phyloP scores from a whole-genome alignment of 306 rosid species.

The Fragaria vesca region DNA sequence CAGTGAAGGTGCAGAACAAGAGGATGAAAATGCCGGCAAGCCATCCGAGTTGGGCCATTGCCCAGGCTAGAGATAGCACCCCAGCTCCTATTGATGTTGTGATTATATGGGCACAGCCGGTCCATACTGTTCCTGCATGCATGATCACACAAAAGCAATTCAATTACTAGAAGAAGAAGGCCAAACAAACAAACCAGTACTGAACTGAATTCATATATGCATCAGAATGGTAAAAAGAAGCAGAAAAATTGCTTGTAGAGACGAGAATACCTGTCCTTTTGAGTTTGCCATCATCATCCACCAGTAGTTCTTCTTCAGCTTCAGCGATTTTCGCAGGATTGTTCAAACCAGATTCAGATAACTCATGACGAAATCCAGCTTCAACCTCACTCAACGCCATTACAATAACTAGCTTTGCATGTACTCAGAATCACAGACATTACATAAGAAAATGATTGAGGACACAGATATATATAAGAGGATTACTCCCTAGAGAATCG shows the following conservation, averaged over 20 bases:
- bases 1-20: constrained; percentile 21
- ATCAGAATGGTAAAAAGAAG: too few species aligned
- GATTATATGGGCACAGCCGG: constrained; percentile 29
- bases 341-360: constrained; percentile 15
- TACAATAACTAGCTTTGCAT: background rate
- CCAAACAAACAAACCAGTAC: too few species aligned
- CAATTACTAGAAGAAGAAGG: too few species aligned
- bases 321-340: background rate
- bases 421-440: background rate
- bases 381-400: constrained; percentile 1
- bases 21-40: constrained; percentile 16
- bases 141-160: background rate
- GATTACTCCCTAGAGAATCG: background rate
- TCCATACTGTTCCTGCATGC: constrained; percentile 30
- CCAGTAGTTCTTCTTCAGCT: background rate
- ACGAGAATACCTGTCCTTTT: constrained; percentile 27
- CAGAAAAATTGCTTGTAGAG: too few species aligned
- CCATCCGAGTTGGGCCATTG: constrained; percentile 37
- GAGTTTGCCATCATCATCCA: constrained; percentile 30
- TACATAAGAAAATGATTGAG: background rate
- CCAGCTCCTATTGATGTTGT: constrained; percentile 36
- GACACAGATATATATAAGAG: background rate
- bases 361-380: background rate
- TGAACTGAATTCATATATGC: too few species aligned
- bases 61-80: constrained; percentile 39